Conservation (phyloP, 371 early-diverging fungal species). For the Haplosporangium sp. region DNA sequence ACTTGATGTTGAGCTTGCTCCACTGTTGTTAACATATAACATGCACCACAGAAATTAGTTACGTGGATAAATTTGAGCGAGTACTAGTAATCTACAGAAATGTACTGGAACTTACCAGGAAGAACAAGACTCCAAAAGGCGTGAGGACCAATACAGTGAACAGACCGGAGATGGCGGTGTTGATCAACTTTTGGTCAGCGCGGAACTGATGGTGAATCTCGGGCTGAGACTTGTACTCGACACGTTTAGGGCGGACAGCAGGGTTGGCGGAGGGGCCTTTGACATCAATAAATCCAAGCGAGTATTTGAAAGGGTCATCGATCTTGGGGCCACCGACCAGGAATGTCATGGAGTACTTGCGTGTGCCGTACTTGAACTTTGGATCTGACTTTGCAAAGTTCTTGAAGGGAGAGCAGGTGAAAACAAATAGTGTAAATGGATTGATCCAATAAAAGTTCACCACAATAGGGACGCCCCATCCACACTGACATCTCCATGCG, state of each 20-base stretch:
- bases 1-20: conserved; percentile 39
- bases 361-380: conserved; percentile 43
- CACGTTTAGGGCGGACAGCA: conserved; percentile 28
- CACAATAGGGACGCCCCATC: no score
- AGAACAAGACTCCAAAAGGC: conserved; percentile 72
- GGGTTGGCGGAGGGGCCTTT: conserved; percentile 32
- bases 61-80: no score
- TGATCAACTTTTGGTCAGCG: conserved; percentile 70
- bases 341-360: conserved; percentile 52
- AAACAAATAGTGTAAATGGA: not conserved
- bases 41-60: not conserved
- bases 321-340: conserved; percentile 47
- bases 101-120: conserved; percentile 61
- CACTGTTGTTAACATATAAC: conserved; percentile 13
- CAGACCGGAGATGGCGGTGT: conserved; percentile 63
- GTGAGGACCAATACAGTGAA: conserved; percentile 69
- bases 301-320: conserved; percentile 39
- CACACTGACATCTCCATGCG: no score
- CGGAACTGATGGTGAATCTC: conserved; percentile 80
- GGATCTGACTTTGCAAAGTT: conserved; percentile 31
- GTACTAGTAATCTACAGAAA: not conserved
- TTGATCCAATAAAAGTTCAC: no score
- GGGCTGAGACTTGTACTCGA: conserved; percentile 60
- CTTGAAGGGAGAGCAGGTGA: conserved; percentile 4
- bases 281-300: conserved; percentile 47